These are phyloP conservation scores for Sextonia rubra DNA, from an alignment of 164 flowering plant species.

Conservation along the genomic window DNA sequence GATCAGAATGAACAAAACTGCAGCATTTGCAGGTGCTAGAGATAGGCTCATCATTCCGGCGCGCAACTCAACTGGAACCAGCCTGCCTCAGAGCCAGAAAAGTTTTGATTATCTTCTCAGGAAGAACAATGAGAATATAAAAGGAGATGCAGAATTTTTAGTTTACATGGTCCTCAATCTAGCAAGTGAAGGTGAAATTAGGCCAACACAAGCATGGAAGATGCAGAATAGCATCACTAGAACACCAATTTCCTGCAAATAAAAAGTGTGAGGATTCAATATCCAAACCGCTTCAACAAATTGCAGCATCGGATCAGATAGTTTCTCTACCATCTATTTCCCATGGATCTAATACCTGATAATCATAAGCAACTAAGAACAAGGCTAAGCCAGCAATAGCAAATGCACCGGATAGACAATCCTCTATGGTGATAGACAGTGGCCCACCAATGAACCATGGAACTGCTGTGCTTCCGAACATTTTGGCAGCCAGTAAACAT, in stretches of 20 bases:
- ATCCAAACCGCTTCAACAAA: background rate
- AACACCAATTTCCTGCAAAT: constrained; percentile 76
- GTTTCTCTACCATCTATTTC: background rate
- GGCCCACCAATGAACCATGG: constrained; percentile 73
- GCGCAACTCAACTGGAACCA: constrained; percentile 86
- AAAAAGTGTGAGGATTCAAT: background rate
- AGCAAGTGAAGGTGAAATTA: constrained; percentile 83
- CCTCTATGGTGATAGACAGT: constrained; percentile 56
- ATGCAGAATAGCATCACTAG: constrained; percentile 66
- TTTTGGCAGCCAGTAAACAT: constrained; percentile 78
- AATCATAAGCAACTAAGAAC: constrained; percentile 77
- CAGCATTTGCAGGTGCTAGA: constrained; percentile 73
- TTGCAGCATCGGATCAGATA: background rate
- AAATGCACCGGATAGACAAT: constrained; percentile 50
- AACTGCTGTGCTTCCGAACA: constrained; percentile 84
- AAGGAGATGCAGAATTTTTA: constrained; percentile 2
- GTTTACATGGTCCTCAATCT: constrained; percentile 75
- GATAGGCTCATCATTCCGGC: constrained; percentile 93
- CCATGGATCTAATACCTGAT: constrained; percentile 54
- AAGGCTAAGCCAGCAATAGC: constrained; percentile 48
- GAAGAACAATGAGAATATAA: background rate
- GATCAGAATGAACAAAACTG: constrained; percentile 44
- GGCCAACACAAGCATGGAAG: constrained; percentile 66
- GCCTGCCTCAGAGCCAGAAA: constrained; percentile 32
- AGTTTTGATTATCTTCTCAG: background rate